Evolutionary conservation across 2,329 filamentous ascomycete genomes (phyloP).

Genomic region (Cordyceps sp.): DNA sequence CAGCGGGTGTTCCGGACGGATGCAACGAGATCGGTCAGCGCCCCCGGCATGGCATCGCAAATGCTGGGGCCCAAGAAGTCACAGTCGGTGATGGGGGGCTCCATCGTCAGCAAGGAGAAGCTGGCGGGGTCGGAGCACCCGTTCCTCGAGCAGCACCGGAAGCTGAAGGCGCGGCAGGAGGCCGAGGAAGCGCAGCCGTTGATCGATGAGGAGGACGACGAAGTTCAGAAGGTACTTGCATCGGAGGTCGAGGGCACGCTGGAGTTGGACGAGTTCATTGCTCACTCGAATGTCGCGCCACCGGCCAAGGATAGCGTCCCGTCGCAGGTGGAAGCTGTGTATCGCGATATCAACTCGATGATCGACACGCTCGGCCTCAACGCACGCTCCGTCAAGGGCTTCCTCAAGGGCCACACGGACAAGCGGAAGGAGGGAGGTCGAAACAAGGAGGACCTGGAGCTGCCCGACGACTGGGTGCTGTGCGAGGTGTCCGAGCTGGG

Average conservation of each 20-base stretch:
- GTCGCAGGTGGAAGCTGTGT: slow-evolving; percentile 49
- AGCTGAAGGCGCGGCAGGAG: slow-evolving; percentile 35
- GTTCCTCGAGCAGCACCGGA: slow-evolving; percentile 32
- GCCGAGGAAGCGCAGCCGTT: slow-evolving; percentile 40
- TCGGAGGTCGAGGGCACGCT: slow-evolving; percentile 45
- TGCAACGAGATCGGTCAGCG: slow-evolving; percentile 38
- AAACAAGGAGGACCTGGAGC: slow-evolving; percentile 51
- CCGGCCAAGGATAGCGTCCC: slow-evolving; percentile 40
- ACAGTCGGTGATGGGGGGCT: slow-evolving; percentile 18
- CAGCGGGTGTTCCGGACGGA: slow-evolving; percentile 31
- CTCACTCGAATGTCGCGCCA: slow-evolving; percentile 35
- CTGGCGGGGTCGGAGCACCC: slow-evolving; percentile 22
- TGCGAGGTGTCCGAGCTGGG: slow-evolving; percentile 58
- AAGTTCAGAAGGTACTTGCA: slow-evolving; percentile 44
- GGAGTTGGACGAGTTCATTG: slow-evolving; percentile 51
- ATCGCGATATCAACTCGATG: slow-evolving; percentile 82
- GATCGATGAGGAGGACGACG: slow-evolving; percentile 53
- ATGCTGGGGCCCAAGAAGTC: slow-evolving; percentile 25
- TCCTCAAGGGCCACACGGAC: slow-evolving; percentile 50
- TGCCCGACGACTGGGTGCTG: slow-evolving; percentile 53
- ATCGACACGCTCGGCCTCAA: slow-evolving; percentile 85
- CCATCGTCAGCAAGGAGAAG: slow-evolving; percentile 21
- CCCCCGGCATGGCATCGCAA: slow-evolving; percentile 40
- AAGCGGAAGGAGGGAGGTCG: slow-evolving; percentile 35
- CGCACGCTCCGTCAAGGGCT: slow-evolving; percentile 45